Evolutionary conservation across 148 eudicot genomes (phyloP), one percentile per base, ranked within the genome.

Genomic region (Amaranthus palmeri): DNA sequence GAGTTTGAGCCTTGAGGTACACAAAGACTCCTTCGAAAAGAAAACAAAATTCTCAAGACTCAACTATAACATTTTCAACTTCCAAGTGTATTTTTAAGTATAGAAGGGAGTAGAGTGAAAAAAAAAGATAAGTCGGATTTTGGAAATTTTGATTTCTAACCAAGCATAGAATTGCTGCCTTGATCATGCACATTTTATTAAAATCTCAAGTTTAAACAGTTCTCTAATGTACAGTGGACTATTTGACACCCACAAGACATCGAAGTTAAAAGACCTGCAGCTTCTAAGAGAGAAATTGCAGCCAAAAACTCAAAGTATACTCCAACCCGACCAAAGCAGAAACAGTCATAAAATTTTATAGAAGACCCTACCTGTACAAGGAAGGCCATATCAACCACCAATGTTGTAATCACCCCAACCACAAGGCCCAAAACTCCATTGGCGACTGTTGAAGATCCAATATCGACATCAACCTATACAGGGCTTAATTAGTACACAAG

Each of bases 361-460:
- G 71, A 52, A 67, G 3, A 49, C 41, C 45, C 74, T 89, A 95
- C 99, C 97, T 95, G 99, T 75, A 95, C 88, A 77, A 95, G 96
- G 83, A 95, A 95, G 76, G 99, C 99, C 97, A 95, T 92, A 72
- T 95, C 99, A 76, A 95, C 99, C 63, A 95, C 99, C 82, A 95
- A 85, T 70, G 96, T 83, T 15, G 97, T 95, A 67, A 95, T 92
- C 63, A 89, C 97, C 68, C 99, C 99, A 81, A 92, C 60, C 54
- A 95, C 99, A 77, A 95, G 93, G 62, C 99, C 99, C 86, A 95
- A 78, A 74, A 95, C 99, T 78, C 99, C 99, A 78, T 95, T 95
- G 75, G 99, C 99, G 74, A 95, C 99, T 11, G 99, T 88, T 69
- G 99, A 95, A 60, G 99, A 95, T 80, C 99, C 99, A 74, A 95